These are phyloP conservation scores for Danielia reshetovae DNA, from an alignment of 805 yeast species.

Conservation along the genomic window DNA sequence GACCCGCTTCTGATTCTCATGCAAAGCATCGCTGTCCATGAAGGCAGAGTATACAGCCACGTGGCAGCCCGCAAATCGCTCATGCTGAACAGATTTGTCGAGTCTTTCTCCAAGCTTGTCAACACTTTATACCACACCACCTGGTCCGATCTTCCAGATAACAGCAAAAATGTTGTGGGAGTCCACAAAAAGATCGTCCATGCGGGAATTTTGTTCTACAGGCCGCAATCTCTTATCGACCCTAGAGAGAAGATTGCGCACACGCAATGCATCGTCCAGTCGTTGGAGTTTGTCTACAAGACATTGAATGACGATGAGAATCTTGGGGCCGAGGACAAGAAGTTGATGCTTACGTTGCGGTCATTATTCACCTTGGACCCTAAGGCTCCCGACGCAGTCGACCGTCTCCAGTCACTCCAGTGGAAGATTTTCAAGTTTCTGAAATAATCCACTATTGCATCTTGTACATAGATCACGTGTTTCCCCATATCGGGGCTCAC, in stretches of 20 bases:
- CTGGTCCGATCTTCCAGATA: constrained; percentile 22
- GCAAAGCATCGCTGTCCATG: constrained; percentile 19
- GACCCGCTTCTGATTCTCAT: constrained; percentile 21
- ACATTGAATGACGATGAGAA: constrained; percentile 15
- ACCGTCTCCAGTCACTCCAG: constrained; percentile 10
- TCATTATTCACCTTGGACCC: constrained; percentile 15
- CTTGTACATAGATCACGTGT: background rate
- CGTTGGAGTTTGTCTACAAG: constrained; percentile 23
- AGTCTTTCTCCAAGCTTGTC: constrained; percentile 23
- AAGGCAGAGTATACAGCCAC: constrained; percentile 9
- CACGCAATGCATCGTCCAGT: constrained; percentile 16
- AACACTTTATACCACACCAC: constrained; percentile 21
- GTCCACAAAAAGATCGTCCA: constrained; percentile 26
- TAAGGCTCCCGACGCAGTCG: constrained; percentile 10
- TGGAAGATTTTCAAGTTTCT: constrained; percentile 10
- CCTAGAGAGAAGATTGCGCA: constrained; percentile 16
- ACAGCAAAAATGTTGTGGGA: constrained; percentile 10
- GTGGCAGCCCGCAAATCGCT: constrained; percentile 12
- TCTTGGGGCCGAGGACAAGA: constrained; percentile 15
- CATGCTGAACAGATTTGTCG: constrained; percentile 18
- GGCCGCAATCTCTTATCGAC: constrained; percentile 21
- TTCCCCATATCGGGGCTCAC: constrained; percentile 1
- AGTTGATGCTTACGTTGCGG: constrained; percentile 17
- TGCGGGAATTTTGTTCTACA: constrained; percentile 27
- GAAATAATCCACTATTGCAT: no score